phyloP scores from a whole-genome alignment of 139 green algal species.

The Coelastrella sp. region DNA sequence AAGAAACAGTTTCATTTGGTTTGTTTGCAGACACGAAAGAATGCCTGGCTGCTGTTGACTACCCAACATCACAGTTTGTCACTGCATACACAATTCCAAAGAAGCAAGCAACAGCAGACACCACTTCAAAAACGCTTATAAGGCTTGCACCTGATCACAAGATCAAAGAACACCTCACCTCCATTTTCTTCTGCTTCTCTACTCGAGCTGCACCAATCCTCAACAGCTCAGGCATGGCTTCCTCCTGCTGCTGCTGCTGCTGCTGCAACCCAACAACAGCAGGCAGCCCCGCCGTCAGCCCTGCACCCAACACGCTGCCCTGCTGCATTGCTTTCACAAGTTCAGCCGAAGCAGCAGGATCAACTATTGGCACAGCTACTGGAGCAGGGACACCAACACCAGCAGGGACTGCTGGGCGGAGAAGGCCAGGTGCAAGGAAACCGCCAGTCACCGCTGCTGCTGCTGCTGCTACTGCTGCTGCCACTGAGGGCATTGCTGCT shows the following conservation, averaged over 20 bases:
- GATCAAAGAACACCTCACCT: background rate
- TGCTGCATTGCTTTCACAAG: background rate
- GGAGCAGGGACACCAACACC: background rate
- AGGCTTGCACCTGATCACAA: background rate
- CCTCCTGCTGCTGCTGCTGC: slow-evolving; percentile 20
- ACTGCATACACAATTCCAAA: no score
- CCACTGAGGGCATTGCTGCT: background rate
- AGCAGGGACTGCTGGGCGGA: background rate
- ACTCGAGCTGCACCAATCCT: background rate
- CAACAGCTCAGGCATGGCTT: slow-evolving; percentile 19
- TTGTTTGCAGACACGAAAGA: no score
- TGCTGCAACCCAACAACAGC: background rate
- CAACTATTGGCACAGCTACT: background rate
- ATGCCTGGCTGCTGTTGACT: no score
- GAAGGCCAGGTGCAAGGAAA: background rate
- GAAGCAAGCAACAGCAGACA: no score
- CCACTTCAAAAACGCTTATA: no score
- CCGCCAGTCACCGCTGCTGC: background rate
- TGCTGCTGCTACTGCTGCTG: background rate
- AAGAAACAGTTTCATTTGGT: no score
- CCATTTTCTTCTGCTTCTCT: slow-evolving; percentile 33
- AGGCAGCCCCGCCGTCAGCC: background rate
- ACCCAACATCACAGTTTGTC: no score
- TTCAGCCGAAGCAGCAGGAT: slow-evolving; percentile 21
- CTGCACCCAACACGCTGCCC: background rate